Conservation (phyloP, 2,329 filamentous ascomycete genomes). For the Cladophialophora bantiana region DNA sequence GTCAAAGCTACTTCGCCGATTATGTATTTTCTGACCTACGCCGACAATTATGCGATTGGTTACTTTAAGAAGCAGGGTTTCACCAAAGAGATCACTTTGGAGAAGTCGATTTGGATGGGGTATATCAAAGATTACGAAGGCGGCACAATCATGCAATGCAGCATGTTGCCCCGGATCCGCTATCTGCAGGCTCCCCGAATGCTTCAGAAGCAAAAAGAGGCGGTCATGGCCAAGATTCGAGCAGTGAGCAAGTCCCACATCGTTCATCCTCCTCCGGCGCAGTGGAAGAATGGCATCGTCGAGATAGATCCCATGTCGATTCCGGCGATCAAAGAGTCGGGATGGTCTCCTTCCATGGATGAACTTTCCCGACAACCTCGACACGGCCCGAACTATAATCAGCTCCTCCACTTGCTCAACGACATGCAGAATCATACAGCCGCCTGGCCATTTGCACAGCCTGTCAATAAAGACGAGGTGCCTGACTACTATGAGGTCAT, state of each 20-base stretch:
- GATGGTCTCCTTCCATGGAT: slow-evolving; percentile 98
- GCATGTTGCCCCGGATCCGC: slow-evolving; percentile 91
- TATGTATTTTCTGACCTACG: slow-evolving; percentile 98
- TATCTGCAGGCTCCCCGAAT: slow-evolving; percentile 93
- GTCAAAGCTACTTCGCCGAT: slow-evolving; percentile 96
- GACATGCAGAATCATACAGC: slow-evolving; percentile 93
- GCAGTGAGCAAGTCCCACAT: slow-evolving; percentile 88
- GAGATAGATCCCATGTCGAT: slow-evolving; percentile 87
- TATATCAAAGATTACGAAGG: slow-evolving; percentile 99
- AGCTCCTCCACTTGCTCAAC: slow-evolving; percentile 89
- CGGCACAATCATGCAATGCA: slow-evolving; percentile 98
- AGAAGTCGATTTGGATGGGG: slow-evolving; percentile 93
- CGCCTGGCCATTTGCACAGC: slow-evolving; percentile 92
- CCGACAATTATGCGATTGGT: slow-evolving; percentile 97
- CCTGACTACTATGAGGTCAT: slow-evolving; percentile 99
- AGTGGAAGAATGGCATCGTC: slow-evolving; percentile 78
- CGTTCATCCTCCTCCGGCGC: slow-evolving; percentile 81
- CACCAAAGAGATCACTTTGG: slow-evolving; percentile 95
- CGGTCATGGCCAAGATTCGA: slow-evolving; percentile 91
- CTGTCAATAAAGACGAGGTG: slow-evolving; percentile 94
- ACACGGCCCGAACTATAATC: slow-evolving; percentile 95
- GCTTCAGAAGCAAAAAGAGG: slow-evolving; percentile 96
- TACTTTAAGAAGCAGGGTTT: slow-evolving; percentile 99
- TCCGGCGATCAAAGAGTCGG: slow-evolving; percentile 85
- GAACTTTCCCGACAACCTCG: slow-evolving; percentile 92